phyloP scores from a whole-genome alignment of 2,329 filamentous ascomycete genomes.

The Tolypocladium inflatum region DNA sequence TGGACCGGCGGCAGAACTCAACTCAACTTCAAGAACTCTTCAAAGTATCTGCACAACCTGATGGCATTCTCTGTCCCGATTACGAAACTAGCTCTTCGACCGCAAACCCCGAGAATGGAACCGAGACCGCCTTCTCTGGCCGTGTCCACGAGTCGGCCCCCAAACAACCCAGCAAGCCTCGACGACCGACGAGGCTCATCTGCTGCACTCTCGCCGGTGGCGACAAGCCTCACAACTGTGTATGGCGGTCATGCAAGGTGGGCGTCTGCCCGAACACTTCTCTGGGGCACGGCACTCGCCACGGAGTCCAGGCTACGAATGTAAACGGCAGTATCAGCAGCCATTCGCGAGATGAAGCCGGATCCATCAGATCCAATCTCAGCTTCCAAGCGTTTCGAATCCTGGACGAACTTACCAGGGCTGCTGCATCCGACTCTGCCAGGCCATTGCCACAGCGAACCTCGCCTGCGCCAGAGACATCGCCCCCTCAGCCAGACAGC shows the following conservation, averaged over 20 bases:
- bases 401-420: neutral
- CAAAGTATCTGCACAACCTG: neutral
- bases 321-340: neutral
- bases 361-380: neutral
- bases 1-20: no score
- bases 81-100: neutral
- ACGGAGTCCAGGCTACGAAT: neutral
- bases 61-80: neutral
- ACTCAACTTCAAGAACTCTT: neutral
- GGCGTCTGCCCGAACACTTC: neutral
- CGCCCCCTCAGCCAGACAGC: neutral
- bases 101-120: neutral
- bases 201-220: neutral
- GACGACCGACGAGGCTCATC: neutral
- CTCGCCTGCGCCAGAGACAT: neutral
- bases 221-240: neutral
- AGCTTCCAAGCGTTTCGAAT: neutral
- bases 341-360: neutral
- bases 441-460: neutral
- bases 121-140: neutral
- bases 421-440: neutral
- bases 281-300: neutral
- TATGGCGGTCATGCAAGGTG: neutral
- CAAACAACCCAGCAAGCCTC: neutral
- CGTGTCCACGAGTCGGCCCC: neutral